Evolutionary conservation across 2,329 filamentous ascomycete species (phyloP).

Genomic region (Saccharata proteae): DNA sequence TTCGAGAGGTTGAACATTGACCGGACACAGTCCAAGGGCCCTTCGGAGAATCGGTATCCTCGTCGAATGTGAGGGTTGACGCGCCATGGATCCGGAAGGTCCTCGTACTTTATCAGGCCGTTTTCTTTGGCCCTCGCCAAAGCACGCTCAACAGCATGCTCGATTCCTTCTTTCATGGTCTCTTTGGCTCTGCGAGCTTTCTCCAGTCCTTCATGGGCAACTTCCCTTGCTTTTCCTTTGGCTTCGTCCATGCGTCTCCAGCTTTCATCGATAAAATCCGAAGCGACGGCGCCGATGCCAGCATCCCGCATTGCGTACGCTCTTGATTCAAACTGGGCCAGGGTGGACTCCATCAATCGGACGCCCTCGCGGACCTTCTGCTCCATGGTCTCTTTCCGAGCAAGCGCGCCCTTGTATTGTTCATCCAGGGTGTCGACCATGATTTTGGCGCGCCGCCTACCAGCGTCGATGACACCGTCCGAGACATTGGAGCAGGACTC

Average conservation of each 20-base stretch:
- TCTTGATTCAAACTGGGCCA: conserved; percentile 73
- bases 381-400: conserved; percentile 73
- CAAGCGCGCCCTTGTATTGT: conserved; percentile 75
- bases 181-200: conserved; percentile 73
- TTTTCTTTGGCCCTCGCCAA: conserved; percentile 63
- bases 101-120: conserved; percentile 77
- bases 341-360: conserved; percentile 70
- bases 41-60: conserved; percentile 89
- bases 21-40: conserved; percentile 75
- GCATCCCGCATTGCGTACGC: conserved; percentile 70
- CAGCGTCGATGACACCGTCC: conserved; percentile 78
- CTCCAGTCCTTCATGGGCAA: conserved; percentile 70
- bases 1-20: conserved; percentile 81
- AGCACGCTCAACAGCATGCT: conserved; percentile 73
- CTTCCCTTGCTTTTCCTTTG: conserved; percentile 59
- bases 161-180: conserved; percentile 45
- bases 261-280: conserved; percentile 63
- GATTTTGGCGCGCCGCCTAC: conserved; percentile 69
- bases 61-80: conserved; percentile 87
- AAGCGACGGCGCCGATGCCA: conserved; percentile 61
- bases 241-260: conserved; percentile 71
- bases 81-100: conserved; percentile 82
- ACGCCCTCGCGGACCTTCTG: conserved; percentile 86
- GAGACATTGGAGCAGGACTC: conserved; percentile 82
- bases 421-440: conserved; percentile 87